Evolutionary conservation across 2,329 filamentous ascomycete genomes (phyloP).

Genomic region (Ilyonectria destructans): DNA sequence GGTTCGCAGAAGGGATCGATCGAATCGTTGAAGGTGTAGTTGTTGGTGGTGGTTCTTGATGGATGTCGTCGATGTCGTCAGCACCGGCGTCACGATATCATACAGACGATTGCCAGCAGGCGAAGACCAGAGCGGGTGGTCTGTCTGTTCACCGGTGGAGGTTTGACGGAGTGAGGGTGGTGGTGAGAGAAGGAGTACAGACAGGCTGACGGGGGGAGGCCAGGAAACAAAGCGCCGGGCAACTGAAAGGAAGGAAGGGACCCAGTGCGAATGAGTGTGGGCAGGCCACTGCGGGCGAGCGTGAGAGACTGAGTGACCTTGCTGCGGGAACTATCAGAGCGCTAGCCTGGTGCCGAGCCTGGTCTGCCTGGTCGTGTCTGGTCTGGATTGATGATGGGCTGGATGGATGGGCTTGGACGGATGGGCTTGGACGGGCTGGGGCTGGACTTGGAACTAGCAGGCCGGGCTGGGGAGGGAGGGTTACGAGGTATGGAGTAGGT

Average conservation of each 20-base stretch:
- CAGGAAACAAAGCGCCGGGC: slow-evolving; percentile 10
- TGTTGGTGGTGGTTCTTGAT: not conserved
- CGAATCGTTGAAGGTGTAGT: not conserved
- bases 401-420: not conserved
- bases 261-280: slow-evolving; percentile 18
- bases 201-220: slow-evolving; percentile 10
- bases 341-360: slow-evolving; percentile 24
- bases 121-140: not conserved
- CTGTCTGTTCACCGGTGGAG: slow-evolving; percentile 3
- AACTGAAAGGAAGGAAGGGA: slow-evolving; percentile 14
- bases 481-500: not conserved
- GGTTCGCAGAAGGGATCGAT: not conserved
- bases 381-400: not conserved
- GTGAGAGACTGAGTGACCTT: slow-evolving; percentile 16
- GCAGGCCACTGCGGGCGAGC: not conserved
- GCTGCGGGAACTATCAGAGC: slow-evolving; percentile 28
- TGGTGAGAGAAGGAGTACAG: not conserved
- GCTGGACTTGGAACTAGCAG: not conserved
- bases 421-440: not conserved
- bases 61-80: slow-evolving; percentile 6
- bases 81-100: not conserved
- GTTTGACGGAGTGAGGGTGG: slow-evolving; percentile 17
- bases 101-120: not conserved
- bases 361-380: slow-evolving; percentile 11
- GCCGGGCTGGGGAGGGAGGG: not conserved